Percentiles rank a stretch among this genome's conserved stretches.
Conservation (phyloP, 2,329 filamentous ascomycete genomes). For the Penicillium corylophilum region DNA sequence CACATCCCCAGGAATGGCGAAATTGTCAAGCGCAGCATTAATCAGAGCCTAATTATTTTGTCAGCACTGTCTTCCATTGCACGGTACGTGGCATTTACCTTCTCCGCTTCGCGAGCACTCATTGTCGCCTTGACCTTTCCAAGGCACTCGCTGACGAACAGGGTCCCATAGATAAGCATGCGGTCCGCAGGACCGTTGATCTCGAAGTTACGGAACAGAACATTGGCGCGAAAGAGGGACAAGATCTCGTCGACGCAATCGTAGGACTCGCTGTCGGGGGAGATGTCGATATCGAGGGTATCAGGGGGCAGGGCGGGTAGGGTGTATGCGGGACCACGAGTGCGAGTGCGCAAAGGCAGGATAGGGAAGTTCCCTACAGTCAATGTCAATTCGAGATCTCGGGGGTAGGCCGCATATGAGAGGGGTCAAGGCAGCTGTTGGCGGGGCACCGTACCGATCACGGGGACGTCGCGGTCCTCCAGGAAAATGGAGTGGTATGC, state of each 20-base stretch:
- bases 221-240: conserved; percentile 92
- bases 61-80: background rate
- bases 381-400: conserved; percentile 10
- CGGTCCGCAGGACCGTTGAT: conserved; percentile 95
- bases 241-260: conserved; percentile 95
- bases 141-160: conserved; percentile 89
- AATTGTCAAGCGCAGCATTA: conserved; percentile 91
- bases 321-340: conserved; percentile 89
- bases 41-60: conserved; percentile 66
- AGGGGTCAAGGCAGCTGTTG: conserved; percentile 7
- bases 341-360: conserved; percentile 89
- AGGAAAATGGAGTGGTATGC: conserved; percentile 98
- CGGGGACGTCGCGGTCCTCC: conserved; percentile 69
- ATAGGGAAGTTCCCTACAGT: conserved; percentile 82
- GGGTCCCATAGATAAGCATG: conserved; percentile 92
- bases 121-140: conserved; percentile 79
- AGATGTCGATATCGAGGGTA: conserved; percentile 52
- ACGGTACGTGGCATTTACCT: conserved; percentile 42
- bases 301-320: conserved; percentile 66
- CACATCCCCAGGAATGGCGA: conserved; percentile 90
- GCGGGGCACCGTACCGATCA: conserved; percentile 54
- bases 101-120: conserved; percentile 64
- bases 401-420: background rate
- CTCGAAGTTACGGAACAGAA: conserved; percentile 99
- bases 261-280: conserved; percentile 89